phyloP scores from a whole-genome alignment of 2,329 filamentous ascomycete genomes.

The Apiospora kogelbergensis region DNA sequence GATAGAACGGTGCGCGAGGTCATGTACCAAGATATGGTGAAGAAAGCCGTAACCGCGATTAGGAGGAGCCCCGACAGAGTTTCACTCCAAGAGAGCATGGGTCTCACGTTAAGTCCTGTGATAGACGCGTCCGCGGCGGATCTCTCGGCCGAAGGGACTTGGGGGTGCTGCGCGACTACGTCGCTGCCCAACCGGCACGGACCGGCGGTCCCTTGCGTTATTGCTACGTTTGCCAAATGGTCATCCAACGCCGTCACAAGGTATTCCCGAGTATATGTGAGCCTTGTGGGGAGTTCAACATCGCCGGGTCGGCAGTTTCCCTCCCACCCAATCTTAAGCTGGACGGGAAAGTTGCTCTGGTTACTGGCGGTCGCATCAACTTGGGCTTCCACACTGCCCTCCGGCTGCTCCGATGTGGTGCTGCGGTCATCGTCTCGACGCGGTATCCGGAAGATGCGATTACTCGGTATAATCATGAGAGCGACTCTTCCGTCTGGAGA shows the following conservation, averaged over 20 bases:
- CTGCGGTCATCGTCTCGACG: conserved; percentile 34
- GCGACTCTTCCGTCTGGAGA: conserved; percentile 21
- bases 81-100: background rate
- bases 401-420: conserved; percentile 34
- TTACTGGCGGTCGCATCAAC: conserved; percentile 36
- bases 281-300: conserved; percentile 35
- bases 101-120: background rate
- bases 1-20: background rate
- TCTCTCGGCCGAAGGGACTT: background rate
- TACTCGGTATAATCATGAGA: conserved; percentile 25
- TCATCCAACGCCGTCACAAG: conserved; percentile 20
- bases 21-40: conserved; percentile 1
- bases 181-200: background rate
- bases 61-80: background rate
- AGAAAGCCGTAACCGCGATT: background rate
- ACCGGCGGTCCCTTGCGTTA: background rate
- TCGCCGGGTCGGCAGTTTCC: conserved; percentile 27
- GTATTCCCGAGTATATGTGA: conserved; percentile 29
- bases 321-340: conserved; percentile 29
- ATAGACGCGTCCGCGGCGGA: background rate
- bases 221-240: conserved; percentile 35
- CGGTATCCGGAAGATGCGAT: conserved; percentile 36
- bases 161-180: background rate
- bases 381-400: conserved; percentile 34
- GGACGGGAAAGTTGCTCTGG: conserved; percentile 27